A percentile compares a stretch with the other conserved stretches of the same genome.
These are phyloP conservation scores for carrot (Daucus carota) DNA, from an alignment of 129 eudicot species.

Conservation along the genomic window DH1_v3.0 NC_030381.2:30298001-30298500, in stretches of 20 bases:
- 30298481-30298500: no score
- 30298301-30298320: constrained; percentile 86
- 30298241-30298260: constrained; percentile 36
- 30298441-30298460: no score
- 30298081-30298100: constrained; percentile 56
- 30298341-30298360: constrained; percentile 92
- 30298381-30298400: no score
- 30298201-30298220: constrained; percentile 8
- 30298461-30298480: no score
- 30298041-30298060: background rate
- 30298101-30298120: constrained; percentile 40
- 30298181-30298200: constrained; percentile 67
- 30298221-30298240: constrained; percentile 11
- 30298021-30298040: background rate
- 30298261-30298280: constrained; percentile 60
- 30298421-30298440: no score
- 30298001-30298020: no score
- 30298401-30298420: no score
- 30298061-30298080: constrained; percentile 24
- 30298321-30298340: constrained; percentile 94
- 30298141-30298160: constrained; percentile 94
- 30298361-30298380: constrained; percentile 67
- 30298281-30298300: constrained; percentile 82
- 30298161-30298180: constrained; percentile 90
- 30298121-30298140: constrained; percentile 30